These are phyloP conservation scores for Aspergillus taichungensis DNA, from an alignment of 495 filamentous ascomycete species.

Conservation along the genomic window DNA sequence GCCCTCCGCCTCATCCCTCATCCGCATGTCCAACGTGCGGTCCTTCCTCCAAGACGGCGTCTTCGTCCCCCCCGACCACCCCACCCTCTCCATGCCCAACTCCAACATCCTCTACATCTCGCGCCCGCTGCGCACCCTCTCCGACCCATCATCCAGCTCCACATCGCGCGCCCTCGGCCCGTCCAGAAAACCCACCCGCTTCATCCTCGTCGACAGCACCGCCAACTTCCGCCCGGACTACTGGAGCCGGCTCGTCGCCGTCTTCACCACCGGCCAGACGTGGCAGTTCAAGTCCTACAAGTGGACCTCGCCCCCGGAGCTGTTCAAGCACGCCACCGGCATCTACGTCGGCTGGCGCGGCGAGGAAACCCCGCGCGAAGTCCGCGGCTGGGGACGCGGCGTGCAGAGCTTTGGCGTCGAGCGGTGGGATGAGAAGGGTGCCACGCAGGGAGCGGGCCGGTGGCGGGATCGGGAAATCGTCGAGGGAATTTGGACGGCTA, in stretches of 20 bases:
- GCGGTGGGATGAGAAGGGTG: slow-evolving; percentile 58
- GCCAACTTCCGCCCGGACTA: slow-evolving; percentile 97
- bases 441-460: slow-evolving; percentile 48
- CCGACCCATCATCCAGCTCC: slow-evolving; percentile 21
- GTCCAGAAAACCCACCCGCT: slow-evolving; percentile 65
- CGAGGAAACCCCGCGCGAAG: slow-evolving; percentile 65
- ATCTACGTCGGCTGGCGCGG: slow-evolving; percentile 89
- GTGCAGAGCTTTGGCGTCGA: slow-evolving; percentile 69
- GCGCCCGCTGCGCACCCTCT: slow-evolving; percentile 66
- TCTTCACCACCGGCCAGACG: slow-evolving; percentile 95
- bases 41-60: slow-evolving; percentile 82
- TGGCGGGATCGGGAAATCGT: slow-evolving; percentile 93
- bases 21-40: slow-evolving; percentile 96
- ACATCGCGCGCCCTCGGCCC: slow-evolving; percentile 28
- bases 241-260: slow-evolving; percentile 90
- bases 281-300: slow-evolving; percentile 99
- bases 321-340: slow-evolving; percentile 81
- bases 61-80: slow-evolving; percentile 69
- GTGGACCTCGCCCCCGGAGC: slow-evolving; percentile 79
- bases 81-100: slow-evolving; percentile 47
- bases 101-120: slow-evolving; percentile 76
- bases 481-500: slow-evolving; percentile 82
- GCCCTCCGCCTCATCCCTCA: slow-evolving; percentile 91
- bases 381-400: slow-evolving; percentile 77
- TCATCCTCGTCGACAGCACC: slow-evolving; percentile 87